These are phyloP conservation scores for Iberis pinnata DNA, from an alignment of 345 rosid genomes.

Conservation along the genomic window DNA sequence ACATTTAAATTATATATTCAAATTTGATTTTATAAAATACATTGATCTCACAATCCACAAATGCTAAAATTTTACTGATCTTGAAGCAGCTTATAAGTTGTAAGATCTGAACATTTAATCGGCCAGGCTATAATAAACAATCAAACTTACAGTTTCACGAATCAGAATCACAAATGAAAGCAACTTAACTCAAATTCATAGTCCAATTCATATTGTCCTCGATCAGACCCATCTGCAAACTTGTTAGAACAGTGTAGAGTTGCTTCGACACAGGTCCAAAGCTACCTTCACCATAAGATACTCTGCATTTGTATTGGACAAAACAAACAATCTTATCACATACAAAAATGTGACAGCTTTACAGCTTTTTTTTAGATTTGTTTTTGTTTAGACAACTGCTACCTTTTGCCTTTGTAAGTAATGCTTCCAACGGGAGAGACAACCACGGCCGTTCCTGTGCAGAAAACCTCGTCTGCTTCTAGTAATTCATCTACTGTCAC, in stretches of 20 bases:
- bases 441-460: slow-evolving; percentile 96
- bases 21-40: too few relatives aligned
- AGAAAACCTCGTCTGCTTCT: slow-evolving; percentile 90
- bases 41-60: too few relatives aligned
- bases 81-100: not conserved
- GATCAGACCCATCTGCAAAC: slow-evolving; percentile 81
- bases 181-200: slow-evolving; percentile 39
- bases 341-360: not conserved
- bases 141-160: slow-evolving; percentile 5
- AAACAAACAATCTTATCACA: not conserved
- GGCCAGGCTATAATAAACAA: slow-evolving; percentile 6
- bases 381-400: too few relatives aligned
- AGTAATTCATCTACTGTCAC: slow-evolving; percentile 55
- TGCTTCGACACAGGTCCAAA: slow-evolving; percentile 59
- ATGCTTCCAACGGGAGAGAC: slow-evolving; percentile 93
- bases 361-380: too few relatives aligned
- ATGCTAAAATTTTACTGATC: too few relatives aligned
- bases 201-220: slow-evolving; percentile 93
- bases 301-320: slow-evolving; percentile 36
- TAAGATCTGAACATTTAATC: slow-evolving; percentile 5
- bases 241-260: slow-evolving; percentile 62
- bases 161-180: not conserved
- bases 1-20: too few relatives aligned
- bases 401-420: slow-evolving; percentile 73
- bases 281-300: slow-evolving; percentile 53